Conservation (phyloP, 2,329 filamentous ascomycete genomes). For the Escovopsis sp. region DNA sequence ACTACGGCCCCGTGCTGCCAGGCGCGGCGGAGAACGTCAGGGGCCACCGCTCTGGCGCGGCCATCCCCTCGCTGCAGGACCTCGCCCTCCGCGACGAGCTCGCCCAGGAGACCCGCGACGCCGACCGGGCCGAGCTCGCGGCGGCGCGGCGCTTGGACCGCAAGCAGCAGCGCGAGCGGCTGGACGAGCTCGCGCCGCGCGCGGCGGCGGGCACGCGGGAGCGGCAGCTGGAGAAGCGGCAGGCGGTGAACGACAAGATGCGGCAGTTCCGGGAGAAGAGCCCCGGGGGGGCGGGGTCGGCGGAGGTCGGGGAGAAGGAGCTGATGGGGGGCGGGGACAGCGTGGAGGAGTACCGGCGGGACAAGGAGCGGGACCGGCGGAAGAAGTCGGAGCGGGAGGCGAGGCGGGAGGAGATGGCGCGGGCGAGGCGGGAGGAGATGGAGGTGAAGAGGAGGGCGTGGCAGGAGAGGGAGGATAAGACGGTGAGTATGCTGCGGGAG, state of each 20-base stretch:
- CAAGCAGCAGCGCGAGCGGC: conserved; percentile 48
- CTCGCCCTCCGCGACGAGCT: conserved; percentile 44
- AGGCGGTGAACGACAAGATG: conserved; percentile 56
- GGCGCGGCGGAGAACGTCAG: conserved; percentile 7
- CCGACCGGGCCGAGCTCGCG: conserved; percentile 40
- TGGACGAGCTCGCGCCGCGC: conserved; percentile 71
- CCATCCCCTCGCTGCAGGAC: conserved; percentile 60
- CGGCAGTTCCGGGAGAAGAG: conserved; percentile 56
- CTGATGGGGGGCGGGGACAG: conserved; percentile 59
- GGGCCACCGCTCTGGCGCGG: conserved; percentile 28
- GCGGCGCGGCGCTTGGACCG: conserved; percentile 49
- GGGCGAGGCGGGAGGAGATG: conserved; percentile 62
- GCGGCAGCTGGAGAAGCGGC: conserved; percentile 73
- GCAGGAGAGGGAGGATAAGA: conserved; percentile 64
- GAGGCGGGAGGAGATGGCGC: conserved; percentile 61
- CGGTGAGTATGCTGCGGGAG: conserved; percentile 65
- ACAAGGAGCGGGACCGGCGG: conserved; percentile 48
- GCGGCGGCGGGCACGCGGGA: conserved; percentile 73
- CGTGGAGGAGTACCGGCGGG: conserved; percentile 52
- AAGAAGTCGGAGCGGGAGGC: conserved; percentile 77
- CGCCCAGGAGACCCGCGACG: conserved; percentile 31
- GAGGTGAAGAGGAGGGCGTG: conserved; percentile 60
- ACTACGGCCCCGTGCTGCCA: conserved; percentile 33
- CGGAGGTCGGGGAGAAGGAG: conserved; percentile 40
- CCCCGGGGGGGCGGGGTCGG: too few relatives aligned